Evolutionary conservation across 148 eudicot genomes (phyloP), one percentile per base, ranked within the genome.

Genomic region (Silene uniflora): DNA sequence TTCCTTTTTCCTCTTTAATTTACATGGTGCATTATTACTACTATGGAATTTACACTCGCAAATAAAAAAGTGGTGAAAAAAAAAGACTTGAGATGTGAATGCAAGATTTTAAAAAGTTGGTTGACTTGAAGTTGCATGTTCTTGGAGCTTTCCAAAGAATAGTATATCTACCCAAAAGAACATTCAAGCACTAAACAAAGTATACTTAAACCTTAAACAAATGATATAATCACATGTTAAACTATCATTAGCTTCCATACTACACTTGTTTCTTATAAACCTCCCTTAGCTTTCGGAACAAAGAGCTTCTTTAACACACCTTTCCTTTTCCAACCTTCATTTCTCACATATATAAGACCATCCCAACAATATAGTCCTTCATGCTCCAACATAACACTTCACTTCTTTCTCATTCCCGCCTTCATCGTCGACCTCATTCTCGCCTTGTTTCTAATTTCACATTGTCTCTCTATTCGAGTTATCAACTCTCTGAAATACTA

Each of bases 231-330:
- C 72, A 78, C 63, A 65, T 62, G 60, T 69, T 69, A 24, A 24
- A 68, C 74, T 14, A n/a, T 71, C 11, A 71, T 27, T 54, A 70
- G 74, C 75, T 69, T 80, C 58, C 82, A 69, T 75, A 70, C 54
- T 54, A 75, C 75, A 52, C 82, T 74, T 29, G 8, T 5, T 12
- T n/a, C n/a, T n/a, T n/a, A n/a, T 14, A 17, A 11, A 32, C 11
- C 11, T 55, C 83, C 83, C 69, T 67, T 22, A 76, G 80, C 83
- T 81, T 76, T 6, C 77, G 27, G 70, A 81, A 23, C 80, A 81
- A 73, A 67, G 47, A 22, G 73, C 80, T 81, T 81, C 77, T 63
- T n/a, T 11, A 62, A 6, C 77, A 81, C 80, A 72, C 79, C n/a
- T 67, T 42, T 55, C 65, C 21, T n/a, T 27, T 60, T 8, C 17